phyloP scores from a whole-genome alignment of 208 protist genomes.

The Kentomonas sorsogonicus region DNA sequence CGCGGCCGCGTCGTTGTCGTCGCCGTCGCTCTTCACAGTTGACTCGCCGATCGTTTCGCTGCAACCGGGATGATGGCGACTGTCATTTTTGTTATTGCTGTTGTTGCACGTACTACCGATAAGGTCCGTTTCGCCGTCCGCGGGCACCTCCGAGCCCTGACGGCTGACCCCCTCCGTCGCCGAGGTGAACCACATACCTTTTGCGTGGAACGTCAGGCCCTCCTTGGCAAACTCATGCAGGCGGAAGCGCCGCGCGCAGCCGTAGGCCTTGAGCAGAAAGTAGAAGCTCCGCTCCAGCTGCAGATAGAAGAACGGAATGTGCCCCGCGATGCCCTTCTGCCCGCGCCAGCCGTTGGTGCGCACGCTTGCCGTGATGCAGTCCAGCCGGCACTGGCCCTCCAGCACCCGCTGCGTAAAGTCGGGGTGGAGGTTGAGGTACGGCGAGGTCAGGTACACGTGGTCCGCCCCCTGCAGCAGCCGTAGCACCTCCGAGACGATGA shows the following conservation, averaged over 20 bases:
- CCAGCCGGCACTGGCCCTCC: conserved; percentile 15
- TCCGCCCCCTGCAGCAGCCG: conserved; percentile 23
- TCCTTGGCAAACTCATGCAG: conserved; percentile 59
- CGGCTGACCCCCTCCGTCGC: conserved; percentile 3
- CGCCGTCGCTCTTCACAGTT: no score
- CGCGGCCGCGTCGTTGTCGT: no score
- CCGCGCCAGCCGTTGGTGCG: conserved; percentile 73
- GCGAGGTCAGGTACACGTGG: conserved; percentile 66
- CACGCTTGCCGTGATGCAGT: conserved; percentile 72
- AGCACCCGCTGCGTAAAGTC: conserved; percentile 55
- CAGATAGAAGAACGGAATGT: conserved; percentile 80
- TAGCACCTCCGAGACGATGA: conserved; percentile 46
- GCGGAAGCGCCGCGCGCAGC: conserved; percentile 41
- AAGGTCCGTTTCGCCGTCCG: neutral
- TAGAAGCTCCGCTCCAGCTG: conserved; percentile 78
- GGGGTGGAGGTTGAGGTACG: conserved; percentile 82
- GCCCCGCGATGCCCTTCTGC: conserved; percentile 51
- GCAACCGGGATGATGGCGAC: no score
- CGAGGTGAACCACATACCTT: conserved; percentile 68
- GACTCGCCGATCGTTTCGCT: no score
- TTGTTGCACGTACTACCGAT: neutral
- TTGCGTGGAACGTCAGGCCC: conserved; percentile 80
- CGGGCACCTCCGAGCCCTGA: neutral
- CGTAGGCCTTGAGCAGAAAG: conserved; percentile 51
- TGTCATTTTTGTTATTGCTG: no score